Base-by-base conservation (phyloP, 129 eudicot species). In the Helianthus annuus region DNA sequence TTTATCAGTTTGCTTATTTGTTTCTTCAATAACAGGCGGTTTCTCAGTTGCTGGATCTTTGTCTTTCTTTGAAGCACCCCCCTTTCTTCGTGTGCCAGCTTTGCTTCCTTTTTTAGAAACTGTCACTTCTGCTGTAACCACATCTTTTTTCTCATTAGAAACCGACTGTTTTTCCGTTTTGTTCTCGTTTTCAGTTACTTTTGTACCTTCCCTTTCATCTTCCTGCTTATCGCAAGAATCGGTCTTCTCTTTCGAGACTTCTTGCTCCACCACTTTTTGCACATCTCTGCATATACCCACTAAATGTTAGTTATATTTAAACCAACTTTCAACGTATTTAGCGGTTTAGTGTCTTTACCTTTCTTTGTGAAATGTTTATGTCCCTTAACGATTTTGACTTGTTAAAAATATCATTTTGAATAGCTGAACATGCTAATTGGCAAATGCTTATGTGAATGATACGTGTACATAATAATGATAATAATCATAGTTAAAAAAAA, bases 261-360 rank as follows among this genome's bases (percentile, higher is more conserved):
- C 86, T 46, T 65, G 80, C 34, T 67, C 96, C 81, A 77, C 72
- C 16, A 62, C 64, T 58, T 76, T 83, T 64, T 74, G 46, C 7
- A 68, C 73, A 56, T 52, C 58, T 70, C 99, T 95, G 94, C 84
- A 83, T 64, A 68, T 58, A 67, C 70, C 44, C 48, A 48, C 51
- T 65, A 12, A 24, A 78, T 13, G 64, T 66, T 71, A 76, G 76
- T 59, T 51, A 61, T 4, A n/a, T 10, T n/a, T 48, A 70, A 4
- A 12, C 44, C 42, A 60, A 60, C 1, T 12, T 60, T 60, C 45
- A 60, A 13, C 45, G 13, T 60, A 53, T 53, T 51, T 16, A 60
- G 36, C 36, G 12, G 29, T 24, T 34, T 32, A 6, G 44, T 7
- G 0, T 10, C 13, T 27, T 58, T 1, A 6, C 10, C 12, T 5